These are phyloP conservation scores for Neurospora terricola DNA, from an alignment of 495 filamentous ascomycete genomes.

Conservation along the genomic window DNA sequence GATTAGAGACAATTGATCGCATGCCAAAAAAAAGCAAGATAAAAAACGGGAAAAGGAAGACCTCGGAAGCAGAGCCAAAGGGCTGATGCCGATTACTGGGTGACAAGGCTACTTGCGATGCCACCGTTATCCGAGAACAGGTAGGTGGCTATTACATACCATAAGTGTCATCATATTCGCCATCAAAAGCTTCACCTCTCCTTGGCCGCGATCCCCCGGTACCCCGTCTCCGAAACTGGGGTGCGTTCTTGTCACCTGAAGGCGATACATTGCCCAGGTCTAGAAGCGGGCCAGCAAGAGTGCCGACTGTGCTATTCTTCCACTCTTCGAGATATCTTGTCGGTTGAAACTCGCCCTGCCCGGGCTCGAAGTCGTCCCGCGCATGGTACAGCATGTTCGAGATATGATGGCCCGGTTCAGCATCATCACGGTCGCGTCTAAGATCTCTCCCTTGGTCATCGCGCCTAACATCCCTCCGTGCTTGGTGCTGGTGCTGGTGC, in stretches of 20 bases:
- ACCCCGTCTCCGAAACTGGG: conserved; percentile 27
- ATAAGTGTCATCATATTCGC: conserved; percentile 40
- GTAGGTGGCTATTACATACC: conserved; percentile 23
- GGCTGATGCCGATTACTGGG: background rate
- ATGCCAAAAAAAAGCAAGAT: background rate
- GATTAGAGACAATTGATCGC: background rate
- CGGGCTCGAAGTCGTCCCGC: conserved; percentile 30
- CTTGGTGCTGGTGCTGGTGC: background rate
- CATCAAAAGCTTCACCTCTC: conserved; percentile 36
- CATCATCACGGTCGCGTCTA: conserved; percentile 10
- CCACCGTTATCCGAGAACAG: background rate
- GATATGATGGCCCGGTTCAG: conserved; percentile 25
- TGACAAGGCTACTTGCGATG: background rate
- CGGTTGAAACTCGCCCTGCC: conserved; percentile 35
- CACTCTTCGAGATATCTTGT: conserved; percentile 46
- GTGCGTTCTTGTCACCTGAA: conserved; percentile 26
- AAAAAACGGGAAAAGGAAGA: background rate
- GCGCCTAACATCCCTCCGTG: conserved; percentile 6
- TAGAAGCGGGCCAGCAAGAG: conserved; percentile 39
- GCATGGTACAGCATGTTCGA: conserved; percentile 34
- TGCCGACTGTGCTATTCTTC: conserved; percentile 44
- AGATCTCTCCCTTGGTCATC: background rate
- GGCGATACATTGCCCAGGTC: conserved; percentile 32
- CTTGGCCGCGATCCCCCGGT: conserved; percentile 29
- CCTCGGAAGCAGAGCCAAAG: background rate